Base-by-base conservation (phyloP, 2,329 filamentous ascomycete species). In the Fusarium robinianum region DNA sequence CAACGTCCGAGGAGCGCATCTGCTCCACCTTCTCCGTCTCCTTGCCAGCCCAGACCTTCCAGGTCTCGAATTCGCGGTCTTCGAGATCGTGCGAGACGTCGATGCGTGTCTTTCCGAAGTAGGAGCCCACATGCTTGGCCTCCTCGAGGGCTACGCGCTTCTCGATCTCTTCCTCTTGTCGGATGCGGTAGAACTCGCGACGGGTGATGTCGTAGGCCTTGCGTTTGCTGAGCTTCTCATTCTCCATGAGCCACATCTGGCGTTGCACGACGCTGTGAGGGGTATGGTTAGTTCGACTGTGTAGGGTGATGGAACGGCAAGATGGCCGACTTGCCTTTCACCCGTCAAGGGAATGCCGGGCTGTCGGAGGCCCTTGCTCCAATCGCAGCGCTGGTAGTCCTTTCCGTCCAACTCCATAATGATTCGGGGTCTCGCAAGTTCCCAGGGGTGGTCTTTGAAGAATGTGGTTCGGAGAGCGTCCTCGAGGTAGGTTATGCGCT, bases 371-470 rank as follows among this genome's bases (percentile, higher is more conserved):
- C 77, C 81, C 60, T 70, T 83, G 58, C 85, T 87, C 92, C 92
- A 97, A 68, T 96, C 83, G 61, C 83, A 84, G 41, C 72, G 75
- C 66, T 85, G 81, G 37, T 81, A 76, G 63, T 99, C 92, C 64
- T 86, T 87, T 39, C 94, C 94, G 62, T 92, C 87, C 57, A 84
- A 76, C 71, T 99, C 94, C 8, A 97, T 72, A 32, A 99, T 75
- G 46, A 96, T 77, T 57, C 89, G 80, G 41, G 94, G 94, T 51
- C 92, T 80, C 12, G 94, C 94, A 63, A 99, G 74, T 71, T 99
- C 94, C 94, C 94, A 99, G 5, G 94, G 94, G 67, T 99, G 94
- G 68, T 99, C 92, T 63, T 79, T 83, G 74, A 88, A 99, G 73
- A 97, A 99, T 18, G 84, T 81, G 57, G 72, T 76, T 53, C 94